phyloP scores from a whole-genome alignment of 179 eudicot genomes.

The Silene coronaria region DNA sequence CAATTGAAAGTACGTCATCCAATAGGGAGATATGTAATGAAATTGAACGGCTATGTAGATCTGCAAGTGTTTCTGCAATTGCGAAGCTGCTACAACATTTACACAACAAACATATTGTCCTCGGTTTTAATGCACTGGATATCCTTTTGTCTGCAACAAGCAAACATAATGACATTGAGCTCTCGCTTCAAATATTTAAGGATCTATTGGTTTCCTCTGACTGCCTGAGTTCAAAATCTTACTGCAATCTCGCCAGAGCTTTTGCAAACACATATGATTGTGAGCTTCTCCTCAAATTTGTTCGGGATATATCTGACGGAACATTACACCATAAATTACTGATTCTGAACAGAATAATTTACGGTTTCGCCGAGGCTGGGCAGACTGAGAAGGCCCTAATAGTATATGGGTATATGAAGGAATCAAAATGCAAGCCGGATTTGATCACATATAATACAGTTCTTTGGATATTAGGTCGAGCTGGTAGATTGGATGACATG shows the following conservation, averaged over 20 bases:
- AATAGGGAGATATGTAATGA: constrained; percentile 33
- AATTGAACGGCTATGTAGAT: constrained; percentile 44
- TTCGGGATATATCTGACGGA: constrained; percentile 48
- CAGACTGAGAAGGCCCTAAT: constrained; percentile 52
- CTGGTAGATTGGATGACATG: constrained; percentile 63
- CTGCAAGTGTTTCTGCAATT: constrained; percentile 36
- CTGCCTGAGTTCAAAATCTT: constrained; percentile 36
- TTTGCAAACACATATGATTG: constrained; percentile 38
- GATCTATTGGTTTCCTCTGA: constrained; percentile 37
- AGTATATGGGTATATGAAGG: constrained; percentile 50
- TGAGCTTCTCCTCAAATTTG: constrained; percentile 32
- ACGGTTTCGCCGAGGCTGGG: constrained; percentile 59
- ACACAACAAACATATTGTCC: constrained; percentile 36
- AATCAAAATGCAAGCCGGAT: constrained; percentile 51
- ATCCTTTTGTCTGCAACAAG: constrained; percentile 55
- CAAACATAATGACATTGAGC: constrained; percentile 36
- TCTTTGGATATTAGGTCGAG: constrained; percentile 56
- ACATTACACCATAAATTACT: constrained; percentile 38
- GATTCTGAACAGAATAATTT: constrained; percentile 61
- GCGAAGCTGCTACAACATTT: constrained; percentile 36
- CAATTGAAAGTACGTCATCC: constrained; percentile 30
- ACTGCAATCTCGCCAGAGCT: constrained; percentile 53
- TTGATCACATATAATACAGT: constrained; percentile 66
- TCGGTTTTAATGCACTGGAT: constrained; percentile 44
- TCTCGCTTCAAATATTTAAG: constrained; percentile 47